Base-by-base conservation (phyloP, 208 protist species). In the Wallacemonas sp. region DNA sequence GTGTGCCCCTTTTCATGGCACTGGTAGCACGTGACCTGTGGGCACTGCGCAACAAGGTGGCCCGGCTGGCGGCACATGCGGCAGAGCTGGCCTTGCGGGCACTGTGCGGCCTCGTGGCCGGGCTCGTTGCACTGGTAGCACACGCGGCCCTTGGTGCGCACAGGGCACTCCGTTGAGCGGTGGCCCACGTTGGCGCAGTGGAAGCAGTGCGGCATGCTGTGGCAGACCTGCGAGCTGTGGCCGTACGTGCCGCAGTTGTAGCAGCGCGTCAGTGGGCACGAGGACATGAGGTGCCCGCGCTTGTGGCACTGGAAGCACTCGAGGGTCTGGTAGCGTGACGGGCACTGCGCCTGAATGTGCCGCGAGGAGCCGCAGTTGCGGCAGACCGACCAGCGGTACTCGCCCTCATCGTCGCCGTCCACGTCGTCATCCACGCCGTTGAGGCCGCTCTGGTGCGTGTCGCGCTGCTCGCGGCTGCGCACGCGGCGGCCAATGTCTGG, bases 121-220 rank as follows among this genome's bases (percentile, higher is more conserved):
- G 90, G 90, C 66, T 92, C 83, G 32, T 93, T 92, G 71, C 90
- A 96, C 69, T 91, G 82, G 62, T 96, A 96, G 72, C 90, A 96
- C 31, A 96, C 77, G 4, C 85, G 79, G 0, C 90, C 90, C 45
- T 86, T 86, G 31, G 32, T 70, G 44, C 79, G 84, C 57, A 91
- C 75, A 23, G 87, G 90, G 57, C 90, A 96, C 57, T 92, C 86
- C 12, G 74, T 80, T 1, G 90, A 93, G 61, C 74, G 69, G 76
- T 96, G 90, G 10, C 90, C 90, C 1, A 76, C 65, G 65, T 86
- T 55, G 29, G 87, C 82, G 74, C 90, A 96, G 74, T 96, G 87
- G 74, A 91, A 96, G 81, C 90, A 96, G 73, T 92, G 82, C 16
- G 78, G 76, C 57, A 81, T 82, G 76, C 87, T 96, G 72, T 87